Evolutionary conservation across 441 rosid genomes (phyloP).

Genomic region (Corymbia citriodora): DNA sequence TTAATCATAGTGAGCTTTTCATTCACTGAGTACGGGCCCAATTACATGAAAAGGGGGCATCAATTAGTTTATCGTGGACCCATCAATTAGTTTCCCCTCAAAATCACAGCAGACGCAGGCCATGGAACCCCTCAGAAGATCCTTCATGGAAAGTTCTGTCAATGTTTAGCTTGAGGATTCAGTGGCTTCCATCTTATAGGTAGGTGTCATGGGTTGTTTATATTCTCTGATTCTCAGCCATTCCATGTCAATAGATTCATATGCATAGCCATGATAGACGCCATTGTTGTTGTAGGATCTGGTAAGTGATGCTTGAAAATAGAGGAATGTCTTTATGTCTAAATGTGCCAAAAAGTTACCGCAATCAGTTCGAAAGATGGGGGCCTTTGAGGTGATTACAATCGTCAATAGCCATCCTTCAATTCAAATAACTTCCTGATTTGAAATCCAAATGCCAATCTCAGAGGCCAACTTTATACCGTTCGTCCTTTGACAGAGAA

Average conservation of each 20-base stretch:
- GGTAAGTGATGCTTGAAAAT: not conserved
- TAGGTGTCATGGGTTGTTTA: rapidly evolving
- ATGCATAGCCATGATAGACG: too few relatives aligned
- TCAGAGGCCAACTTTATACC: too few relatives aligned
- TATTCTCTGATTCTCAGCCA: not conserved
- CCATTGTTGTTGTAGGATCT: too few relatives aligned
- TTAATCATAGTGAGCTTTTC: not conserved
- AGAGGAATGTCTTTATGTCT: not conserved
- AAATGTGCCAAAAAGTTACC: not conserved
- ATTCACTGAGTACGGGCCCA: too few relatives aligned
- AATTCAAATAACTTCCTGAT: too few relatives aligned
- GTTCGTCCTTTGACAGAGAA: too few relatives aligned
- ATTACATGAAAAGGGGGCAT: not conserved
- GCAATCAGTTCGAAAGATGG: not conserved
- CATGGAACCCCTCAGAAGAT: not conserved
- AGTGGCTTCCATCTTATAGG: not conserved
- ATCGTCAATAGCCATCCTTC: too few relatives aligned
- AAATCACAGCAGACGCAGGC: rapidly evolving
- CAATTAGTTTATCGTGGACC: rapidly evolving
- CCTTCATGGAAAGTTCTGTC: not conserved
- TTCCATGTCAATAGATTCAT: not conserved
- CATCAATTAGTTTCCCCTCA: not conserved
- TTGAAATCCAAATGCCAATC: too few relatives aligned
- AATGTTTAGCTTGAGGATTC: rapidly evolving
- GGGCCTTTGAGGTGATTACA: too few relatives aligned